A percentile compares a stretch with the other conserved stretches of the same genome.
Conservation (phyloP, 352 stramenopile genomes). For the Thraustochytrium striatum region DNA sequence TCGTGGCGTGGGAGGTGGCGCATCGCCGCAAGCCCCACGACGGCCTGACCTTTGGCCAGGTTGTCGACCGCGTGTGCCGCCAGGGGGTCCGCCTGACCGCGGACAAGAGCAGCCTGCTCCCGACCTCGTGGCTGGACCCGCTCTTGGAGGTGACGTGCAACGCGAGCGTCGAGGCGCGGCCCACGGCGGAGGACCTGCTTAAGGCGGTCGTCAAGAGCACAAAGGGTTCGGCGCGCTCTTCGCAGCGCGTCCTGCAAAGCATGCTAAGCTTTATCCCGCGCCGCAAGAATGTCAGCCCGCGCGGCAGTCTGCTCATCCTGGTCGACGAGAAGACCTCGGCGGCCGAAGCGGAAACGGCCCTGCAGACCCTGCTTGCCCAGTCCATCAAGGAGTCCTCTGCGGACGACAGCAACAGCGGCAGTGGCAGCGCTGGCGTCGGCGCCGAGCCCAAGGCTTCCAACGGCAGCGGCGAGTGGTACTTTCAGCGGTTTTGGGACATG, state of each 20-base stretch:
- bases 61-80: too few species aligned
- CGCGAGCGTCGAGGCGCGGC: too few species aligned
- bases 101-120: too few species aligned
- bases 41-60: neutral
- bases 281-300: too few species aligned
- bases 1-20: slow-evolving; percentile 25
- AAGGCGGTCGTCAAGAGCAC: neutral
- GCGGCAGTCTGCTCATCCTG: too few species aligned
- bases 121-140: neutral
- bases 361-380: neutral
- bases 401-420: too few species aligned
- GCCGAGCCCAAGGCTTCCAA: neutral
- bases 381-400: slow-evolving; percentile 15
- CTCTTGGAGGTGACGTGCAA: neutral
- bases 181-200: neutral
- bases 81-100: too few species aligned
- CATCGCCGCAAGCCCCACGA: slow-evolving; percentile 15
- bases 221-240: neutral
- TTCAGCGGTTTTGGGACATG: slow-evolving; percentile 8
- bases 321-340: too few species aligned
- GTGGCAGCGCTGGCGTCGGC: neutral
- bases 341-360: too few species aligned
- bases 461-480: slow-evolving; percentile 35
- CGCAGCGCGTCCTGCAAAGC: neutral
- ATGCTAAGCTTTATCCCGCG: slow-evolving; percentile 36